Evolutionary conservation across 1,284 basidiomycete genomes (phyloP).

Genomic region (Ganoderma meredithae): DNA sequence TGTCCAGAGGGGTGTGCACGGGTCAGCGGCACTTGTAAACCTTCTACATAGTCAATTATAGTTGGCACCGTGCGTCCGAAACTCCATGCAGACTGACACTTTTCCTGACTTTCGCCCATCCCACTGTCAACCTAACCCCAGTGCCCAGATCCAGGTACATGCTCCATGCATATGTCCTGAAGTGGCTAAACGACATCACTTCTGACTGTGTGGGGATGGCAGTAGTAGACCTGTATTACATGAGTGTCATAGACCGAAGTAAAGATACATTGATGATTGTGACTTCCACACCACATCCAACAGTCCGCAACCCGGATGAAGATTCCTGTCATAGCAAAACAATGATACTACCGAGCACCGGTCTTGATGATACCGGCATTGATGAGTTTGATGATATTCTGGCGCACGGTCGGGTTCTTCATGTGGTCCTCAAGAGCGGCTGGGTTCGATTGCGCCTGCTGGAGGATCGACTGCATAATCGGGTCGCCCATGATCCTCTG

Average conservation of each 20-base stretch:
- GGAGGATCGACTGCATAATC: constrained; percentile 92
- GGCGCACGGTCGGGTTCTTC: constrained; percentile 89
- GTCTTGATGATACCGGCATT: constrained; percentile 93
- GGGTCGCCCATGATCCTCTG: constrained; percentile 88
- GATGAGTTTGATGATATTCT: constrained; percentile 92
- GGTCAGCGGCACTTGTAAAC: neutral
- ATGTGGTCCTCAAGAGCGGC: constrained; percentile 94
- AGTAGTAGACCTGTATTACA: constrained; percentile 27
- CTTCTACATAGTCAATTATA: neutral
- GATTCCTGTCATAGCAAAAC: neutral
- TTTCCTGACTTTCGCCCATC: neutral
- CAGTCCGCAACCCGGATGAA: constrained; percentile 23
- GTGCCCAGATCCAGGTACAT: neutral
- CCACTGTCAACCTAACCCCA: neutral
- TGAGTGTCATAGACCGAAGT: constrained; percentile 22
- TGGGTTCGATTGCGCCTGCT: constrained; percentile 94
- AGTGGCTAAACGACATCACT: neutral
- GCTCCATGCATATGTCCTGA: neutral
- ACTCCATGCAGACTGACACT: neutral
- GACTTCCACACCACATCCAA: constrained; percentile 30
- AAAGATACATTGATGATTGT: constrained; percentile 34
- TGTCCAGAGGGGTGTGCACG: constrained; percentile 27
- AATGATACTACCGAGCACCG: constrained; percentile 49
- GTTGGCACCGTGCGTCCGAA: neutral
- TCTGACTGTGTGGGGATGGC: neutral